phyloP scores from a whole-genome alignment of 1,284 basidiomycete species.

The Fomitopsis betulina region DNA sequence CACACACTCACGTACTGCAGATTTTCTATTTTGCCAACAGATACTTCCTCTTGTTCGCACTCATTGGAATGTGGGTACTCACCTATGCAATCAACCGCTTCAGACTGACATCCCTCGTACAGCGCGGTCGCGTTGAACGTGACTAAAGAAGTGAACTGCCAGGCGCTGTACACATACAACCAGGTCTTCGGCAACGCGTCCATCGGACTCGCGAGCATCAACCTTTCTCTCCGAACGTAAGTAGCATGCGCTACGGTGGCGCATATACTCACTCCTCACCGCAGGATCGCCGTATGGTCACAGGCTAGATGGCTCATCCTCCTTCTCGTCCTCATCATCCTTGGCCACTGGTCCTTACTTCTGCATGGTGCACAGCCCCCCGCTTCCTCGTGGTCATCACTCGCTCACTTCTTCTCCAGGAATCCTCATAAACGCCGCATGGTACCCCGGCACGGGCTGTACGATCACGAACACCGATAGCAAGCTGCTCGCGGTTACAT shows the following conservation, averaged over 20 bases:
- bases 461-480: neutral
- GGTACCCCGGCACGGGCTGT: conserved; percentile 36
- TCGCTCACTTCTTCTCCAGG: conserved; percentile 34
- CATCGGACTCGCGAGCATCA: conserved; percentile 71
- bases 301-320: conserved; percentile 54
- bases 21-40: conserved; percentile 70
- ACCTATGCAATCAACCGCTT: neutral
- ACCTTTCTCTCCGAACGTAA: conserved; percentile 68
- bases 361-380: conserved; percentile 46
- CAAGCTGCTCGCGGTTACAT: neutral
- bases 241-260: conserved; percentile 18
- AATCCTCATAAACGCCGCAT: conserved; percentile 53
- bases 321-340: conserved; percentile 50
- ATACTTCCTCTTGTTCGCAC: conserved; percentile 59
- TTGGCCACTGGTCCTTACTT: conserved; percentile 70
- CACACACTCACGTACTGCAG: conserved; percentile 28
- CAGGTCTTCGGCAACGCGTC: conserved; percentile 65
- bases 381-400: conserved; percentile 11
- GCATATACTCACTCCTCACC: conserved; percentile 6
- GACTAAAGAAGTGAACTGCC: conserved; percentile 53
- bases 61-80: conserved; percentile 61
- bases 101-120: conserved; percentile 2
- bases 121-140: conserved; percentile 58
- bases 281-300: conserved; percentile 68
- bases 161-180: conserved; percentile 71